phyloP scores from a whole-genome alignment of 1,139 yeast genomes.

The Candida sanyaensis region DNA sequence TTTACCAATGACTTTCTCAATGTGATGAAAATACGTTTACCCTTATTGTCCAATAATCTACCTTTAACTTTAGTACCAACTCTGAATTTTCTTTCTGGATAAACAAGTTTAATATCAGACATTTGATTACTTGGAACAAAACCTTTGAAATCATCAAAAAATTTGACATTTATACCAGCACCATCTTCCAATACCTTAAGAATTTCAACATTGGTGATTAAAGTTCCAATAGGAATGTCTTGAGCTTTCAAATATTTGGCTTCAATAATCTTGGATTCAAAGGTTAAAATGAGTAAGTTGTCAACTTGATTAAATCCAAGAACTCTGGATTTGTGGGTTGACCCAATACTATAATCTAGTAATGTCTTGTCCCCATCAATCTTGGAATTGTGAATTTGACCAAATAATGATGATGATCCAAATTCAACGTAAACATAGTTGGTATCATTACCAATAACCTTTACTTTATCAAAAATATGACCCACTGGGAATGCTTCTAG shows the following conservation, averaged over 20 bases:
- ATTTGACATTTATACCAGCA: conserved; percentile 66
- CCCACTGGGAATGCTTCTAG: conserved; percentile 81
- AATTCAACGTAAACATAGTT: conserved; percentile 58
- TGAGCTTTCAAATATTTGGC: conserved; percentile 64
- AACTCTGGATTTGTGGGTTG: conserved; percentile 76
- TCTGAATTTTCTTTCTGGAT: conserved; percentile 92
- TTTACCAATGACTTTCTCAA: conserved; percentile 82
- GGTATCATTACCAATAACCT: conserved; percentile 59
- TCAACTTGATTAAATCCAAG: conserved; percentile 70
- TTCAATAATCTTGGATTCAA: conserved; percentile 64
- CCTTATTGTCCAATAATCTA: conserved; percentile 52
- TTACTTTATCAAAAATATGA: conserved; percentile 59
- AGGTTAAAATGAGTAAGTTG: conserved; percentile 63
- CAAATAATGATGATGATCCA: conserved; percentile 56
- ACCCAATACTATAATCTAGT: conserved; percentile 57
- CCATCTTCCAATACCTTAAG: conserved; percentile 61
- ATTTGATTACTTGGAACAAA: conserved; percentile 75
- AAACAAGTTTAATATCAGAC: conserved; percentile 79
- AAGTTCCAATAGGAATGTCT: conserved; percentile 78
- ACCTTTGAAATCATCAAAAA: conserved; percentile 73
- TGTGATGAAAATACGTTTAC: conserved; percentile 58
- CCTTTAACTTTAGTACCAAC: conserved; percentile 79
- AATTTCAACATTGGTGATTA: conserved; percentile 58
- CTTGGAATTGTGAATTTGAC: conserved; percentile 75
- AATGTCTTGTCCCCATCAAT: conserved; percentile 54